phyloP scores from a whole-genome alignment of 2,329 filamentous ascomycete species.

The Aureobasidium sp. region DNA sequence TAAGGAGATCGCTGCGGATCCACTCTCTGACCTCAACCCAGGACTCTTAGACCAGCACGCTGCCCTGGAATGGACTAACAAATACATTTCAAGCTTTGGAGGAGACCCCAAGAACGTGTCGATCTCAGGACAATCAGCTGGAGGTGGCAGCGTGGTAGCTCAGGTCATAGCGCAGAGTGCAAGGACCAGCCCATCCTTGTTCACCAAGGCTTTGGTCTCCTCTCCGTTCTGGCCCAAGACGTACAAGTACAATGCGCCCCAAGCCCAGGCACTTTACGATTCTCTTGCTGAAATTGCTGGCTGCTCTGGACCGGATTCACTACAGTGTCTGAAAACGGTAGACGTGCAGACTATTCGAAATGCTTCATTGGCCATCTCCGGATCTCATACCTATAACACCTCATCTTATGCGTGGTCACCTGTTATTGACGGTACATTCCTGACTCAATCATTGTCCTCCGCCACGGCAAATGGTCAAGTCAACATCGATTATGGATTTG shows the following conservation, averaged over 20 bases:
- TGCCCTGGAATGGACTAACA: slow-evolving; percentile 46
- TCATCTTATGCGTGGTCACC: slow-evolving; percentile 55
- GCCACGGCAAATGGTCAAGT: slow-evolving; percentile 34
- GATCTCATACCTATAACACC: slow-evolving; percentile 47
- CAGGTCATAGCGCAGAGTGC: slow-evolving; percentile 46
- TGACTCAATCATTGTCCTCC: slow-evolving; percentile 42
- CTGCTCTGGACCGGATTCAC: slow-evolving; percentile 41
- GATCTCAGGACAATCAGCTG: slow-evolving; percentile 44
- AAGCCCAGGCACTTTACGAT: slow-evolving; percentile 48
- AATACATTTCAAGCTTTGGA: slow-evolving; percentile 41
- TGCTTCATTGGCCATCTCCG: slow-evolving; percentile 45
- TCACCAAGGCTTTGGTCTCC: slow-evolving; percentile 45
- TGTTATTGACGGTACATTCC: slow-evolving; percentile 51
- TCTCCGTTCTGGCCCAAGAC: slow-evolving; percentile 56
- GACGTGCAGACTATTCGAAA: slow-evolving; percentile 48
- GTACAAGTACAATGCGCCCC: slow-evolving; percentile 44
- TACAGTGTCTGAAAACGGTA: slow-evolving; percentile 49
- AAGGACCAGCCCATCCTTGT: slow-evolving; percentile 38
- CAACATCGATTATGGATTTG: slow-evolving; percentile 43
- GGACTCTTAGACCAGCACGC: slow-evolving; percentile 43
- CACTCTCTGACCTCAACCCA: slow-evolving; percentile 42
- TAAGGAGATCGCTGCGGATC: slow-evolving; percentile 38
- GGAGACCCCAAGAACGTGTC: slow-evolving; percentile 41
- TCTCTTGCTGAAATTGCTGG: slow-evolving; percentile 42
- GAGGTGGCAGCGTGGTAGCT: slow-evolving; percentile 47